Evolutionary conservation across 345 rosid genomes (phyloP), one percentile per base, ranked within the genome.

Genomic region (Heritiera littoralis): DNA sequence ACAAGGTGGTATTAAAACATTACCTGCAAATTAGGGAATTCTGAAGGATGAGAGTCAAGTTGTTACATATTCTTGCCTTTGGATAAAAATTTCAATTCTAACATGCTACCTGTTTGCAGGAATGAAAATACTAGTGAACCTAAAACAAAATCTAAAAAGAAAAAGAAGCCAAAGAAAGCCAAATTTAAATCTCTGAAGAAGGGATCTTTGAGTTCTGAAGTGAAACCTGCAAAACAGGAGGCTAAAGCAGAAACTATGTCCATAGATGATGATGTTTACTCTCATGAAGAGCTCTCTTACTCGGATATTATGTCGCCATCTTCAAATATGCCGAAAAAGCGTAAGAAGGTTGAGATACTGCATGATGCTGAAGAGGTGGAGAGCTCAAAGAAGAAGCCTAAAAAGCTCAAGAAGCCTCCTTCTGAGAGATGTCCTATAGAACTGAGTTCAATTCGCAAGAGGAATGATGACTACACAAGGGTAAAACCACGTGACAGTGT

Each of bases 171-270:
- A 17, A 97, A 93, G 89, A 97, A 97, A 87, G 88, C 97, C 55
- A 97, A 93, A 86, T 94, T 87, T 85, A 97, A 92, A 81, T 97
- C 98, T 79, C 86, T 94, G 79, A 94, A 93, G 89, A 97, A 92
- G 81, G 96, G 93, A 80, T 86, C 98, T 66, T 82, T 94, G 64
- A 79, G 89, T 88, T 89, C 92, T 79, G 96, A 88, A 79, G 52
- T 83, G 72, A 91, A 88, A 84, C 85, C 81, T 60, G 86, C 84
- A 70, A 91, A 92, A 87, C 83, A 82, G 79, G 91, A 88, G 75
- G 67, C 80, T 66, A 82, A 84, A 38, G 72, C 67, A 28, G 92
- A 92, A 63, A 79, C 87, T 75, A 80, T 80, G 84, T 90, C 82
- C 79, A 75, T 84, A 15, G 90, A 89, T 75, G 93, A 86, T 74